These are phyloP conservation scores for Oenanthe sinensis DNA, from an alignment of 129 eudicot species.

Conservation along the genomic window DNA sequence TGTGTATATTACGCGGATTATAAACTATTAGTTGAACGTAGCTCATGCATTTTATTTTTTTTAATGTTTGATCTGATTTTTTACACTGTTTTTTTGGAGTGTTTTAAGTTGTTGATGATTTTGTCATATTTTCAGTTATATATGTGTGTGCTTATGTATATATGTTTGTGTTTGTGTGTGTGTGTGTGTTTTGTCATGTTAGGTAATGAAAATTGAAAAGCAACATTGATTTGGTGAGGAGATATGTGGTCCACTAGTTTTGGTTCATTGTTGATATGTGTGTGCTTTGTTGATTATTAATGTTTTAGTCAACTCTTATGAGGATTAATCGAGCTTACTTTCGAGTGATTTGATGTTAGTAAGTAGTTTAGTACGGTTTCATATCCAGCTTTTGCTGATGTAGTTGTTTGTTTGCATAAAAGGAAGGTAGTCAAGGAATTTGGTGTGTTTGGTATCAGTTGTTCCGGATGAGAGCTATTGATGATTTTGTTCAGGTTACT, in stretches of 20 bases:
- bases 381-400: neutral
- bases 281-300: neutral
- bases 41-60: constrained; percentile 1
- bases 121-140: no score
- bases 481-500: neutral
- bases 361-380: neutral
- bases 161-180: neutral
- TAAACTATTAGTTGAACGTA: neutral
- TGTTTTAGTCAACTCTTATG: neutral
- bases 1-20: neutral
- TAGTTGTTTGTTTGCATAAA: neutral
- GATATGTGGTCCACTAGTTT: constrained; percentile 2
- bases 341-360: neutral
- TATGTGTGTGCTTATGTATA: no score
- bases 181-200: neutral
- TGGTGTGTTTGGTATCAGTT: neutral
- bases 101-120: neutral
- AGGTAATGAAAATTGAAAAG: neutral
- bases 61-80: neutral
- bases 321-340: constrained; percentile 1
- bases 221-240: neutral
- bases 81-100: neutral
- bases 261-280: neutral
- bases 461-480: neutral
- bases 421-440: neutral